Evolutionary conservation across 768 basidiomycete genomes (phyloP).

Genomic region (Amanita jacksonii): DNA sequence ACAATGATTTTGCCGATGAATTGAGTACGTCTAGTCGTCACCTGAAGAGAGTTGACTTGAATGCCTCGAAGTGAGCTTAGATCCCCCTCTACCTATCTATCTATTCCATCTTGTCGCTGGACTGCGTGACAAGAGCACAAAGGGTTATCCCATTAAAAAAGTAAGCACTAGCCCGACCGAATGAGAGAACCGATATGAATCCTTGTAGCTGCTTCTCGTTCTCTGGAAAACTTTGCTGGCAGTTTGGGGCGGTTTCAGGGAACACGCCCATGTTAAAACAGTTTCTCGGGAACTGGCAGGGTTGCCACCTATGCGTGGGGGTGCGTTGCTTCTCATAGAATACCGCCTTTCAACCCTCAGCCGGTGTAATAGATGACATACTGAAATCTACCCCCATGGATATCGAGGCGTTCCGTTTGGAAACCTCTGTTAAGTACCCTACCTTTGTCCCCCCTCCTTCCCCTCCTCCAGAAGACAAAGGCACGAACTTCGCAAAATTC

Average conservation of each 20-base stretch:
- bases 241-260: constrained; percentile 88
- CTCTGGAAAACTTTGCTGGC: constrained; percentile 92
- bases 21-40: constrained; percentile 56
- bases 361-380: constrained; percentile 33
- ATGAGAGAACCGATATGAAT: background rate
- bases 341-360: background rate
- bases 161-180: constrained; percentile 25
- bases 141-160: constrained; percentile 97
- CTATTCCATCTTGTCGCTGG: constrained; percentile 86
- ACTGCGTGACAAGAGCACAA: constrained; percentile 86
- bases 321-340: constrained; percentile 15
- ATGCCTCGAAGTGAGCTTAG: constrained; percentile 69
- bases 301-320: constrained; percentile 47
- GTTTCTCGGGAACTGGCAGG: constrained; percentile 80
- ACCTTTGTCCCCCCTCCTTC: constrained; percentile 68
- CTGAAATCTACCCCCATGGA: constrained; percentile 91
- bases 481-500: constrained; percentile 26
- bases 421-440: constrained; percentile 92
- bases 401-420: constrained; percentile 80
- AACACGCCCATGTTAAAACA: constrained; percentile 73
- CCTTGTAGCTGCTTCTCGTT: constrained; percentile 70
- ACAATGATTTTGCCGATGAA: constrained; percentile 94
- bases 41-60: background rate
- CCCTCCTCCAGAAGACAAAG: constrained; percentile 24
- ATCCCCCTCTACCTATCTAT: constrained; percentile 89